Conservation (phyloP, 768 basidiomycete genomes). For the Podaxis mareebaensis region DNA sequence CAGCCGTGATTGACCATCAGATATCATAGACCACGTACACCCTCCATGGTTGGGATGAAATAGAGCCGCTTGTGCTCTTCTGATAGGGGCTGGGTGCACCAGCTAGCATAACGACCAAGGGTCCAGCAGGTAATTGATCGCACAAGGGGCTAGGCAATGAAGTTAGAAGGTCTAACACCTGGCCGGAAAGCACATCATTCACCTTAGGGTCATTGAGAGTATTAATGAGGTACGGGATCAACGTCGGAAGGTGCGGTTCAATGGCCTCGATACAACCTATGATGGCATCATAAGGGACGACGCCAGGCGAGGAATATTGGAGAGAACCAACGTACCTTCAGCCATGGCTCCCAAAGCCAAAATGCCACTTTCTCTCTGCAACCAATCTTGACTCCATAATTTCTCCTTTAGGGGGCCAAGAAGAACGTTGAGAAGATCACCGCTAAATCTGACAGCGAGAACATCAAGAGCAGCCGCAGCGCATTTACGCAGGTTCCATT, state of each 20-base stretch:
- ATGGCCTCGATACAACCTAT: slow-evolving; percentile 95
- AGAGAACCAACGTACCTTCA: slow-evolving; percentile 64
- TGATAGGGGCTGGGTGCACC: slow-evolving; percentile 85
- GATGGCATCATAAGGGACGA: slow-evolving; percentile 14
- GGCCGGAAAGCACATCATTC: slow-evolving; percentile 21
- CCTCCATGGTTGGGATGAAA: slow-evolving; percentile 98
- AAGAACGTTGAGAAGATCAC: slow-evolving; percentile 86
- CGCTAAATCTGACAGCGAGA: slow-evolving; percentile 88
- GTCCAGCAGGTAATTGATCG: slow-evolving; percentile 99
- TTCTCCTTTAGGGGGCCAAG: slow-evolving; percentile 90
- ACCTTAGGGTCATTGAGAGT: slow-evolving; percentile 93
- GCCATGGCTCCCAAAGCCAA: slow-evolving; percentile 97
- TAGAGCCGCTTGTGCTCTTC: slow-evolving; percentile 88
- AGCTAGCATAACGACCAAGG: slow-evolving; percentile 96
- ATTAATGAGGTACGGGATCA: slow-evolving; percentile 91
- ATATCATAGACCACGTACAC: slow-evolving; percentile 48
- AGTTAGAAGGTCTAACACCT: slow-evolving; percentile 16
- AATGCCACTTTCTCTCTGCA: slow-evolving; percentile 93
- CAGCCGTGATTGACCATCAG: slow-evolving; percentile 2
- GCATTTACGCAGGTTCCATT: slow-evolving; percentile 99
- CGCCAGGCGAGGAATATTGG: neutral
- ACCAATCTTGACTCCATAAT: slow-evolving; percentile 91
- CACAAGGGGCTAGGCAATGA: slow-evolving; percentile 74
- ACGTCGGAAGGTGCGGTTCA: slow-evolving; percentile 90
- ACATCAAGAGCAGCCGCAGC: slow-evolving; percentile 97